Evolutionary conservation across 306 rosid species (phyloP), one percentile per base, ranked within the genome.

Genomic region (Hippophae tibetana): DNA sequence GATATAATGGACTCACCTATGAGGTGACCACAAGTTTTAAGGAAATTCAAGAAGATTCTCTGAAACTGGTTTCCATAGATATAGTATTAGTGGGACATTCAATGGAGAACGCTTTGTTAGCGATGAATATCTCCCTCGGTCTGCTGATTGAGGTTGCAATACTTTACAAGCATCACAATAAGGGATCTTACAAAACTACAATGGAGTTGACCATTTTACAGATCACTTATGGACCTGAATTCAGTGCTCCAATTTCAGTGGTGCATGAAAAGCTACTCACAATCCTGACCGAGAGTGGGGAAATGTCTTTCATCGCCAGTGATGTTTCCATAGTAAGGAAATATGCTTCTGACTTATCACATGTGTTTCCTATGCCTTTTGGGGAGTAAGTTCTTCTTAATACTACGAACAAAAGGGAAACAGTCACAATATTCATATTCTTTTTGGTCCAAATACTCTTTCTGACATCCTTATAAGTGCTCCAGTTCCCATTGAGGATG

Each of bases 41-140:
- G 71, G 95, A 92, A 54, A 78, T 88, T 80, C 99, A 92, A 96
- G 98, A 78, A 74, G 82, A 76, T 61, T 80, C 88, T 75, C 75
- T 69, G 58, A 80, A 88, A 71, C 75, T 88, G 76, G 96, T 88
- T 83, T 73, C 72, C 79, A 81, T 73, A 64, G 99, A 82, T 81
- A 88, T 96, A 41, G 49, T 92, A 62, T 70, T 92, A 43, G 88
- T 88, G 64, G 99, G 99, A 42, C 99, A 92, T 80, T 92, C 99
- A 10, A 55, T 85, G 79, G 99, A 92, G 72, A 92, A 92, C 72
- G 99, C 87, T 76, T 77, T 92, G 54, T 68, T 85, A 53, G 95
- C 99, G 54, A 71, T 92, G 73, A 92, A 85, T 81, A 83, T 85
- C 60, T 70, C 79, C 52, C 99, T 87, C 69, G 77, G 66, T 69